Percentiles rank a stretch among this genome's conserved stretches.
These are phyloP conservation scores for Rhizoctonia solani DNA, from an alignment of 1,284 basidiomycete genomes.

Conservation along the genomic window DNA sequence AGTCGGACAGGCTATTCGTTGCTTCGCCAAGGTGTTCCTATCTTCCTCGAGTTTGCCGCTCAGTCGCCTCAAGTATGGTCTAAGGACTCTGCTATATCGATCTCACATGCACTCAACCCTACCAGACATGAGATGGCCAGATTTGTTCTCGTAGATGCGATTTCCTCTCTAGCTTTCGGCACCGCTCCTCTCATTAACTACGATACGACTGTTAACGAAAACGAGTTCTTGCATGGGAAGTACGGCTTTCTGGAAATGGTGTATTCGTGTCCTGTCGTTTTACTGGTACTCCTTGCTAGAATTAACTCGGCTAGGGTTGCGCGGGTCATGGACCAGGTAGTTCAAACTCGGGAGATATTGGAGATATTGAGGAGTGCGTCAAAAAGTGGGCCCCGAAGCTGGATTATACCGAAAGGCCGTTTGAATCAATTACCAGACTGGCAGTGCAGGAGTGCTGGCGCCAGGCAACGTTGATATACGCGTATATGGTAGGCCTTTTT, in stretches of 20 bases:
- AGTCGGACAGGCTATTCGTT: not conserved
- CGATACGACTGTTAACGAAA: not conserved
- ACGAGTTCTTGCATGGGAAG: not conserved
- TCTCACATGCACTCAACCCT: not conserved
- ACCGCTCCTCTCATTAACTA: not conserved
- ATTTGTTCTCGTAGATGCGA: not conserved
- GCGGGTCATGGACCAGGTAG: not conserved
- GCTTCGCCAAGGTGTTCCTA: not conserved
- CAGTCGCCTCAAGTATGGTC: not conserved
- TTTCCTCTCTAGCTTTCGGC: not conserved
- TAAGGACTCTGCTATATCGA: not conserved
- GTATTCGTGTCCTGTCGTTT: not conserved
- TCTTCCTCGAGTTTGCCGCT: constrained; percentile 5
- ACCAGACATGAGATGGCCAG: not conserved
- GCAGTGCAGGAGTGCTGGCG: constrained; percentile 7
- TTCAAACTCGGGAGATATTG: not conserved
- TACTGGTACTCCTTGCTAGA: not conserved
- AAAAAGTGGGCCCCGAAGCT: not conserved
- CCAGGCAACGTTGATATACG: not conserved
- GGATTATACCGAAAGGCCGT: not conserved
- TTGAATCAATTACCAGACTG: not conserved
- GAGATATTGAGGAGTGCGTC: not conserved
- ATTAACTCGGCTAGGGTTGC: not conserved
- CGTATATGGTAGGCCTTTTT: constrained; percentile 1
- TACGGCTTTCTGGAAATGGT: not conserved